phyloP scores from a whole-genome alignment of 805 yeast species.

The Zygoascus bituminiphila region DNA sequence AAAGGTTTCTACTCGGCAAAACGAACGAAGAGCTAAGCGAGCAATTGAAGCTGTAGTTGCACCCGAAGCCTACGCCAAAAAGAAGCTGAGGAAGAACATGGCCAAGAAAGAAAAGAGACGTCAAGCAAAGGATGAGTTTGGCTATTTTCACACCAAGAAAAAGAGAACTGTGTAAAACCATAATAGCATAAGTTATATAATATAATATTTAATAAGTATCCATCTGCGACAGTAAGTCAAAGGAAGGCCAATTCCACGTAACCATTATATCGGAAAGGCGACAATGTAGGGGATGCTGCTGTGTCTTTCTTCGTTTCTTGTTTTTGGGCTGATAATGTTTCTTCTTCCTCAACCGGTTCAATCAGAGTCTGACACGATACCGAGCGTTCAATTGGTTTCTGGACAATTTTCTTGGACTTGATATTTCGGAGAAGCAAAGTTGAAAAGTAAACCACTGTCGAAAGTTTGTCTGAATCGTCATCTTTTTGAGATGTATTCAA shows the following conservation, averaged over 20 bases:
- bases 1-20: conserved; percentile 51
- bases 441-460: not conserved
- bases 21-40: conserved; percentile 66
- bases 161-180: too few relatives aligned
- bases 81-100: conserved; percentile 68
- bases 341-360: not conserved
- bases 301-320: not conserved
- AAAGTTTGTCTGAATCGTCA: not conserved
- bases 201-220: too few relatives aligned
- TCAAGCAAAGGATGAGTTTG: conserved; percentile 65
- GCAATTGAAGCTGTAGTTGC: conserved; percentile 67
- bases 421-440: not conserved
- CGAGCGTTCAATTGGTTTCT: not conserved
- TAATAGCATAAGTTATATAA: too few relatives aligned
- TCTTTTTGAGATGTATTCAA: not conserved
- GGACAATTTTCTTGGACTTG: not conserved
- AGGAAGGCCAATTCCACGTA: not conserved
- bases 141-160: conserved; percentile 55
- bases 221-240: too few relatives aligned
- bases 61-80: conserved; percentile 75
- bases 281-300: not conserved
- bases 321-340: not conserved
- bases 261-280: not conserved
- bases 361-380: not conserved
- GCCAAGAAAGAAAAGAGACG: conserved; percentile 71